Evolutionary conservation across 495 filamentous ascomycete species (phyloP), one percentile per base, ranked within the genome.

Genomic region (Ascobolus immersus): DNA sequence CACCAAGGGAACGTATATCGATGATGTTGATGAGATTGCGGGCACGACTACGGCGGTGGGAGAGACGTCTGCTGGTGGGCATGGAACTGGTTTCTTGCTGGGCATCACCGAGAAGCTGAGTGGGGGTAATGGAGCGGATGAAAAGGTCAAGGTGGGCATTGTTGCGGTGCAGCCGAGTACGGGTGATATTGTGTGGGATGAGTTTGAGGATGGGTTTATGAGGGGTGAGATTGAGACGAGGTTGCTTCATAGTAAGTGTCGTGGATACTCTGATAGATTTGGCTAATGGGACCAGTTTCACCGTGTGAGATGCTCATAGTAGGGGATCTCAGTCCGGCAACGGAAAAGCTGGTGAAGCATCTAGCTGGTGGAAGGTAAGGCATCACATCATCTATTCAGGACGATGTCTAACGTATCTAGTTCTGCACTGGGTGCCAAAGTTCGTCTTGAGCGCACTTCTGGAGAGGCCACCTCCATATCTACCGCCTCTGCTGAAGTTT

Each of bases 131-230:
- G 80, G 79, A 7, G 79, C 76, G 14, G 86, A 93, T 49, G 86
- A 99, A 51, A 90, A 75, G 42, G 82, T 92, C 2, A 69, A 89
- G 37, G 70, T 94, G 7, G 86, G 89, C 1, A 69, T 99, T 37
- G 63, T 99, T 8, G 86, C 89, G 17, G 86, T 99, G 1, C 86
- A 99, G 42, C 86, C 86, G 15, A 74, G 77, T 0, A 94, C 89
- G 0, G 86, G 86, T 28, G 86, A 94, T 45, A 76, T 99, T 37
- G 78, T 94, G 36, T 86, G 93, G 42, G 86, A 99, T 48, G 71
- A 77, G 27, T 99, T 99, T 42, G 79, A 93, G 43, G 86, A 99
- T 44, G 80, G 89, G 2, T 99, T 94, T 54, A 99, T 94, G 89
- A 64, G 86, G 27, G 79, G 76, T 36, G 86, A 99, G 47, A 77